Evolutionary conservation across 306 rosid species (phyloP), one percentile per base, ranked within the genome.

Genomic region (Citrullus colocynthis): DNA sequence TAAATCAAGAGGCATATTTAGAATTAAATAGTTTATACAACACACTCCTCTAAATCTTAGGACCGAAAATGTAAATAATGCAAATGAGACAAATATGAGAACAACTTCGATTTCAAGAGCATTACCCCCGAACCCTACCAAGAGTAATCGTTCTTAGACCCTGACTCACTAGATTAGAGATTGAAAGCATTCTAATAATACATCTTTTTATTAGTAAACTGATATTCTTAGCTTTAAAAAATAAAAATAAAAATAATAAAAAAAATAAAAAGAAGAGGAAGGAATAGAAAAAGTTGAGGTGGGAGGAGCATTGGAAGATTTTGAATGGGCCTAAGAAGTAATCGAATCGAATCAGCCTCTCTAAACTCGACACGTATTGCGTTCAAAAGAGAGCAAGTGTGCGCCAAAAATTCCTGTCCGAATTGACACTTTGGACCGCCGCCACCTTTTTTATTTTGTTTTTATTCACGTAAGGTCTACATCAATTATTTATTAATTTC

Each of bases 341-440:
- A n/a, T 13, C 32, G 41, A 13, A 71, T 48, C 37, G 39, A 45
- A 45, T 13, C 9, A 71, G 58, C 21, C 76, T 3, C 21, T 45
- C 41, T 10, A 14, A 71, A 24, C 5, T 71, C 41, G 76, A 71
- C 76, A 71, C 76, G 58, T 67, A 11, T 18, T 41, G 10, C 1
- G 0, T 5, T 24, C 13, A 21, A 21, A 71, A 71, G 3, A 20
- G 20, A 70, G 1, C 56, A 44, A 44, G 12, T 70, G 49, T 69
- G 75, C 36, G 10, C 37, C 58, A 71, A 71, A 67, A 71, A 71
- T 71, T 71, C 20, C 1, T 48, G 76, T 71, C 39, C 6, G 13
- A 71, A 48, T 28, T 45, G 58, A 13, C 76, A 71, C 58, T 45
- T 71, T 28, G 58, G 58, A 71, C 76, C 58, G 76, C 76, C 58